phyloP scores from a whole-genome alignment of 2,329 filamentous ascomycete species.

The Fusarium transvaalense region DNA sequence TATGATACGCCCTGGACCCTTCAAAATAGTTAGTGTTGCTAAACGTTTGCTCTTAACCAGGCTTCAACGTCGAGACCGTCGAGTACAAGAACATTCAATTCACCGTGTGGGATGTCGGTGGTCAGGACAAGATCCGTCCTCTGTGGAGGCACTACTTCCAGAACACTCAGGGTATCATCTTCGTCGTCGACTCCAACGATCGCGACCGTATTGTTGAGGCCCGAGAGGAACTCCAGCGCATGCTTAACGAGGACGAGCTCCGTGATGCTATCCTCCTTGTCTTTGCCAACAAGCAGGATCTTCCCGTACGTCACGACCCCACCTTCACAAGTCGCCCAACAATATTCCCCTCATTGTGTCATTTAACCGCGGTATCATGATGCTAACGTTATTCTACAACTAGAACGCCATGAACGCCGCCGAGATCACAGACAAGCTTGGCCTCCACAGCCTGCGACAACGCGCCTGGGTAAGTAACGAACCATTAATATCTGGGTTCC shows the following conservation, averaged over 20 bases:
- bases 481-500: conserved; percentile 15
- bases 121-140: conserved; percentile 99
- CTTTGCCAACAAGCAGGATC: conserved; percentile 99
- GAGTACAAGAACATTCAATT: conserved; percentile 99
- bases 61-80: conserved; percentile 99
- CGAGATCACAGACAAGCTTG: conserved; percentile 99
- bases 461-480: conserved; percentile 91
- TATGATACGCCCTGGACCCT: conserved; percentile 56
- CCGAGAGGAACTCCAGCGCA: conserved; percentile 94
- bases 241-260: conserved; percentile 99
- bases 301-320: conserved; percentile 77
- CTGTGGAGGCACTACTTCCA: conserved; percentile 99
- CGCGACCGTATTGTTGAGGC: conserved; percentile 98
- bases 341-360: conserved; percentile 9
- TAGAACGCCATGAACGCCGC: conserved; percentile 99
- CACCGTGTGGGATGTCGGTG: conserved; percentile 99
- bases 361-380: conserved; percentile 12
- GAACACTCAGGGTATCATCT: conserved; percentile 99
- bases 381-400: conserved; percentile 38
- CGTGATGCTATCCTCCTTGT: conserved; percentile 96
- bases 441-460: conserved; percentile 98
- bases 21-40: conserved; percentile 29
- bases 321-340: conserved; percentile 22
- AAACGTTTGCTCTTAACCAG: conserved; percentile 58
- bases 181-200: conserved; percentile 99